Evolutionary conservation across 495 filamentous ascomycete species (phyloP), one percentile per base, ranked within the genome.

Genomic region (Aspergillus egyptiacus): DNA sequence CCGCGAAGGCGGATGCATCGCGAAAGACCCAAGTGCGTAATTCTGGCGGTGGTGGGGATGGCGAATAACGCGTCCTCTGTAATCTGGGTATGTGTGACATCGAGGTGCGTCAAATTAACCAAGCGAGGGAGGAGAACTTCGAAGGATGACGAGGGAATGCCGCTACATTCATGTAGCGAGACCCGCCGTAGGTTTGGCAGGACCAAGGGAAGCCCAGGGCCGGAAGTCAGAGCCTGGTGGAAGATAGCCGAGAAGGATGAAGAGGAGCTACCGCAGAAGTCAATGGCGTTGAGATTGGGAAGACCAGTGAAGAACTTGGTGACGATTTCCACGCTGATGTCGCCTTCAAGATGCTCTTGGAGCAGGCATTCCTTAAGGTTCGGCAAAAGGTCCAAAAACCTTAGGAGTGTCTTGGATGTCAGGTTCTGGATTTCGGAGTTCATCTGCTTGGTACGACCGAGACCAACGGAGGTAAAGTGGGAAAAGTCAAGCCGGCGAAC

Each of bases 401-500:
- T 74, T 44, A 86, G 67, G 45, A 95, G 74, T 15, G 88, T 93
- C 58, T 76, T 76, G 31, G 85, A 74, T 20, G 88, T 95, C 57
- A 95, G 65, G 63, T 91, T 91, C 64, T 84, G 84, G 55, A 89
- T 86, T 64, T 87, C 79, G 30, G 77, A 71, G 36, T 89, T 87
- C 78, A 89, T 85, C 67, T 85, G 81, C 56, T 80, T 85, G 35
- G 85, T 91, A 40, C 83, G 79, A 57, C 90, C 89, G 28, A 90
- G 72, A 20, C 86, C 86, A 14, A 86, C 77, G 5, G 88, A 88
- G 59, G 88, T 93, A 67, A 91, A 91, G 71, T 91, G 86, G 34
- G 86, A 89, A 64, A 95, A 90, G 67, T 95, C 89, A 22, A 93
- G 69, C 32, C 89, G 83, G 41, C 84, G 80, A 28, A 93, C 87